Evolutionary conservation across 106 monocot species (phyloP), one percentile per base, ranked within the genome.

Genomic region (Gastrodia elata): DNA sequence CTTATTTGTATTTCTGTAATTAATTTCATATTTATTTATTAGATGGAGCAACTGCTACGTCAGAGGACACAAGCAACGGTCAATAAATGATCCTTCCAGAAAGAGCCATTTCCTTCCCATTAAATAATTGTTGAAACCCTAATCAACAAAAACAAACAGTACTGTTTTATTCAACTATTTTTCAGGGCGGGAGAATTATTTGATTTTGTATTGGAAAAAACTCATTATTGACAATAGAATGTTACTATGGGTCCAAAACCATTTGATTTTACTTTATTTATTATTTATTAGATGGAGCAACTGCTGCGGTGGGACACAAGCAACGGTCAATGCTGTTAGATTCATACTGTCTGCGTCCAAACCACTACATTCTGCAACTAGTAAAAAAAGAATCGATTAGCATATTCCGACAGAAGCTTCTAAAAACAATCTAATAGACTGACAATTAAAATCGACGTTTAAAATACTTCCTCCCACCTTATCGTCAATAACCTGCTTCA

Each of bases 261-360:
- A n/a, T n/a, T n/a, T n/a, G n/a, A n/a, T n/a, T n/a, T n/a, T n/a
- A n/a, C n/a, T n/a, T n/a, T n/a, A n/a, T n/a, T n/a, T n/a, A n/a
- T n/a, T n/a, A n/a, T n/a, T n/a, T n/a, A n/a, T n/a, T n/a, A n/a
- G n/a, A n/a, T n/a, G n/a, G n/a, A n/a, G n/a, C n/a, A n/a, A n/a
- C n/a, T n/a, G n/a, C n/a, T n/a, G n/a, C n/a, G n/a, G n/a, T n/a
- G n/a, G n/a, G n/a, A n/a, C n/a, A n/a, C n/a, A n/a, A n/a, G n/a
- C n/a, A n/a, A n/a, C n/a, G n/a, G n/a, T n/a, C n/a, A n/a, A n/a
- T n/a, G n/a, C n/a, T n/a, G n/a, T n/a, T n/a, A n/a, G n/a, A n/a
- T n/a, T n/a, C n/a, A n/a, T n/a, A n/a, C n/a, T n/a, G 72, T 98
- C 97, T 70, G 97, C 93, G 80, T 98, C 97, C 80, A 93, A 75